Evolutionary conservation across 2,329 filamentous ascomycete species (phyloP), one percentile per base, ranked within the genome.

Genomic region (Chaetomium olivaceum): DNA sequence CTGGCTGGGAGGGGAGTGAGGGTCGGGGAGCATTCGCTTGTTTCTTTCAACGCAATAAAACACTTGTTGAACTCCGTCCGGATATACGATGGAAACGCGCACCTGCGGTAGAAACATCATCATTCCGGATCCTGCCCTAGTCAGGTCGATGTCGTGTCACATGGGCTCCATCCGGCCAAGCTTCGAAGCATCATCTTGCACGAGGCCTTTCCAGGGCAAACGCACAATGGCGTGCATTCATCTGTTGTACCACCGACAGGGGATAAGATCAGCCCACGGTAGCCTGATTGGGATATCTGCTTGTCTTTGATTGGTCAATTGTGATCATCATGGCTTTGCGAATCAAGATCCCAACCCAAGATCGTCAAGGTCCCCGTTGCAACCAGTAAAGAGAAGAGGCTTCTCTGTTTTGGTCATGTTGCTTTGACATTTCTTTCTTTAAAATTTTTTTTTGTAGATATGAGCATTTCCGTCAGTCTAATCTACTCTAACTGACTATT

Each of bases 171-270:
- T 57, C 31, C 51, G 8, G 46, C 46, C 46, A 48, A 48, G 46
- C 11, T 46, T 46, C 46, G 46, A 43, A 48, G 46, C 46, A 23
- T 23, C 46, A 23, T 23, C 46, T 23, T 21, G n/a, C 46, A 48
- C 43, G 43, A 46, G 57, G 27, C 23, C 23, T 23, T 48, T 60
- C 65, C 63, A 63, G 50, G 61, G 46, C 58, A 63, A 59, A 69
- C 54, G 67, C 69, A 70, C 58, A 58, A 72, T 72, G 67, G 68
- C 70, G 68, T 72, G 70, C 69, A 71, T 68, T 64, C 50, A 56
- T 57, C 62, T 70, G 67, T 39, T 55, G 69, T 70, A 65, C 64
- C 43, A 72, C 71, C 66, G 61, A 58, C 27, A 33, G 52, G 9
- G 58, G 69, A 19, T 50, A 58, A 31, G 67, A 66, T 67, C 62